Conservation (phyloP, 2,329 filamentous ascomycete genomes). For the Penicillium sp. region DNA sequence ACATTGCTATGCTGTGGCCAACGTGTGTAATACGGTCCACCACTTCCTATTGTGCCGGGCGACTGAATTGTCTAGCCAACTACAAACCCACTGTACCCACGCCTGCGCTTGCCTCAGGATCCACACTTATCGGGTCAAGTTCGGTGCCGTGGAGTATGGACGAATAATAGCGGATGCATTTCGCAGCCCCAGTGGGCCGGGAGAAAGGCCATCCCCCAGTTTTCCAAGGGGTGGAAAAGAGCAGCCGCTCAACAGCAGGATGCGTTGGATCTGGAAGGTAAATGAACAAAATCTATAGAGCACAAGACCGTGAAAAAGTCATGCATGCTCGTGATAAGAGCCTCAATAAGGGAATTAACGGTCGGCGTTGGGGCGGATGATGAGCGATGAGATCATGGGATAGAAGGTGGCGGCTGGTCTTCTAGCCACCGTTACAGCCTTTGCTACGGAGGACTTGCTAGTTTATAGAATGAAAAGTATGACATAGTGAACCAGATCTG, state of each 20-base stretch:
- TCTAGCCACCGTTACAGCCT: neutral
- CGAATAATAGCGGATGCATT: slow-evolving; percentile 21
- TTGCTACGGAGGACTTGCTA: neutral
- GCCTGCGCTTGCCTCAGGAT: slow-evolving; percentile 16
- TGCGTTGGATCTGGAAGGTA: neutral
- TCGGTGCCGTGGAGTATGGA: slow-evolving; percentile 2
- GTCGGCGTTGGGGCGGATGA: slow-evolving; percentile 8
- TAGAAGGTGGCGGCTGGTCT: neutral
- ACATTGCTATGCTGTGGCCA: neutral
- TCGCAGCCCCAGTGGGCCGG: slow-evolving; percentile 21
- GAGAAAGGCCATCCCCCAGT: slow-evolving; percentile 2
- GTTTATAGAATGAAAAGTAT: neutral
- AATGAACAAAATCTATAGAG: neutral
- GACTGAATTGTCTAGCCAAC: neutral
- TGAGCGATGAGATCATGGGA: slow-evolving; percentile 21
- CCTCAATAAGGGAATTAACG: neutral
- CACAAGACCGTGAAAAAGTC: neutral
- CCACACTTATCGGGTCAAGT: slow-evolving; percentile 9
- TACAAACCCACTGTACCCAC: neutral
- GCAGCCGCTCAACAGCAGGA: neutral
- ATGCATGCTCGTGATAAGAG: neutral
- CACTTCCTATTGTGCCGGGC: neutral
- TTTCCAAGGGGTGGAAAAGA: neutral
- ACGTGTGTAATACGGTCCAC: neutral
- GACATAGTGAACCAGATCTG: neutral